These are phyloP conservation scores for Boletus rubropictus DNA, from an alignment of 768 basidiomycete species.

Conservation along the genomic window DNA sequence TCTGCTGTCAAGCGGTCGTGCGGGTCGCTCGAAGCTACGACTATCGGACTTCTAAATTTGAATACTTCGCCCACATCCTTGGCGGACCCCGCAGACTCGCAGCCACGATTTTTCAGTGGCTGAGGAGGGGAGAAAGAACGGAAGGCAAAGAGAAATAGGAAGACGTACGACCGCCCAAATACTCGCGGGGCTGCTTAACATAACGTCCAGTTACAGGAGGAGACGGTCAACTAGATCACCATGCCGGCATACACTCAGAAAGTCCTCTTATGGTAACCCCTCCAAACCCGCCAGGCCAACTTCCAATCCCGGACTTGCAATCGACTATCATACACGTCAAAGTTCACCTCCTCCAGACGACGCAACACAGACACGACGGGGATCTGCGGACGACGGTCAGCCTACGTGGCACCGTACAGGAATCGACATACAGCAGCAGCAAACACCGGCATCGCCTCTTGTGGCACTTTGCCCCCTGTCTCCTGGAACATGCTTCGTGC, in stretches of 20 bases:
- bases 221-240: constrained; percentile 10
- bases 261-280: constrained; percentile 41
- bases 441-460: constrained; percentile 64
- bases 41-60: constrained; percentile 35
- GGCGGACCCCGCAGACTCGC: constrained; percentile 29
- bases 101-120: constrained; percentile 7
- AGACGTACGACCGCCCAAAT: background rate
- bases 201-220: constrained; percentile 5
- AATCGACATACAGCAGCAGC: constrained; percentile 54
- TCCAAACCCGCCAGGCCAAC: constrained; percentile 69
- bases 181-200: background rate
- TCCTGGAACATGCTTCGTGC: constrained; percentile 65
- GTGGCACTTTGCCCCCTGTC: constrained; percentile 48
- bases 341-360: constrained; percentile 62
- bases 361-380: constrained; percentile 60
- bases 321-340: constrained; percentile 63
- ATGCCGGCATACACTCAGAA: constrained; percentile 34
- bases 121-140: background rate
- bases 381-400: constrained; percentile 39
- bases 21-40: constrained; percentile 26
- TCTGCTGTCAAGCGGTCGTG: constrained; percentile 31
- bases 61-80: constrained; percentile 22
- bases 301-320: constrained; percentile 69
- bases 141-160: background rate
- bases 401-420: background rate